These are phyloP conservation scores for Pseudovirgaria hyperparasitica DNA, from an alignment of 2,329 filamentous ascomycete species.

Conservation along the genomic window DNA sequence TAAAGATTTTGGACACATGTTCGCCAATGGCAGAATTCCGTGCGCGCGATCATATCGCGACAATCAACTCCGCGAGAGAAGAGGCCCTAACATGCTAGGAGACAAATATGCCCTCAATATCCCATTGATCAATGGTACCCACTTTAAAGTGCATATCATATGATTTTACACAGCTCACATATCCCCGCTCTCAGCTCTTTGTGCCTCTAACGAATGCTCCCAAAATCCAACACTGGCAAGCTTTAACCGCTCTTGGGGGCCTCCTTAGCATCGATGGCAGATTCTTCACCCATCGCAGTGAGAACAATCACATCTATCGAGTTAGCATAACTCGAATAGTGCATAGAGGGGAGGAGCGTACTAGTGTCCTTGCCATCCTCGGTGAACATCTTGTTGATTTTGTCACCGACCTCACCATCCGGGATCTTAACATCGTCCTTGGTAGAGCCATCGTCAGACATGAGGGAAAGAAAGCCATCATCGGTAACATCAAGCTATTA, in stretches of 20 bases:
- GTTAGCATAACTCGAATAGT: conserved; percentile 8
- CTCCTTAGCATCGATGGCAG: conserved; percentile 88
- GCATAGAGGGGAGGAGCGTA: conserved; percentile 40
- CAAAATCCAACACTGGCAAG: conserved; percentile 3
- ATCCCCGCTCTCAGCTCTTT: background rate
- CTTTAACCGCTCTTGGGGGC: conserved; percentile 41
- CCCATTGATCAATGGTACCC: too few species aligned
- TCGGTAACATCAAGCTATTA: conserved; percentile 81
- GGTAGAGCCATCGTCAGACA: conserved; percentile 71
- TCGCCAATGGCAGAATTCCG: too few species aligned
- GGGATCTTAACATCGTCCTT: conserved; percentile 95
- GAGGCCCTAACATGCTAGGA: too few species aligned
- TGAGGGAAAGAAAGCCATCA: conserved; percentile 88
- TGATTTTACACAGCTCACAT: conserved; percentile 1
- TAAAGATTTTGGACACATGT: too few species aligned
- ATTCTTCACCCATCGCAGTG: conserved; percentile 92
- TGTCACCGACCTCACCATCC: conserved; percentile 76
- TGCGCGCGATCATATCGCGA: too few species aligned
- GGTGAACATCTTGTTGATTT: conserved; percentile 69
- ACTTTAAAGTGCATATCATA: too few species aligned
- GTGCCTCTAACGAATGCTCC: background rate
- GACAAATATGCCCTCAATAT: too few species aligned
- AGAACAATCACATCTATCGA: conserved; percentile 76
- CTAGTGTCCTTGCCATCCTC: conserved; percentile 85
- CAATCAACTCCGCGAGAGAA: too few species aligned